Evolutionary conservation across 345 rosid species (phyloP).

Genomic region (Tarenaya hassleriana): DNA sequence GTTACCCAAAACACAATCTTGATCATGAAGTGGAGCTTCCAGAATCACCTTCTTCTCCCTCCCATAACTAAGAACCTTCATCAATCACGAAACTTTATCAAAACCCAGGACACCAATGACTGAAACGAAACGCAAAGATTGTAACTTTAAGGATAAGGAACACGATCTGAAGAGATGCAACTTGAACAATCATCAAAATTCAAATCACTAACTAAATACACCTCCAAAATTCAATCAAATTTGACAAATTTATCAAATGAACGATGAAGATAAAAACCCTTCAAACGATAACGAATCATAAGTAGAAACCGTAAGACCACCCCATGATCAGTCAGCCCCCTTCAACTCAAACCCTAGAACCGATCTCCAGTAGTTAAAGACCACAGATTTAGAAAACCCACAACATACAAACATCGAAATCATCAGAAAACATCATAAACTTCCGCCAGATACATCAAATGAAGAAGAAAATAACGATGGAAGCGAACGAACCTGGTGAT

Average conservation of each 20-base stretch:
- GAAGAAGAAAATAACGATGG: too few species aligned
- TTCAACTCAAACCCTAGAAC: too few species aligned
- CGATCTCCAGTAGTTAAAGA: too few species aligned
- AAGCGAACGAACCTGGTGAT: slow-evolving; percentile 51
- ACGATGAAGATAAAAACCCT: too few species aligned
- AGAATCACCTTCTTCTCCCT: slow-evolving; percentile 56
- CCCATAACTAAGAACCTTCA: slow-evolving; percentile 69
- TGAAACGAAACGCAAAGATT: slow-evolving; percentile 5
- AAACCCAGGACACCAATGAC: slow-evolving; percentile 2
- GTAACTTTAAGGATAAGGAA: slow-evolving; percentile 6
- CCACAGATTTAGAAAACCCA: not conserved
- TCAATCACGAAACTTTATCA: not conserved
- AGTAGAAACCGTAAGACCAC: too few species aligned
- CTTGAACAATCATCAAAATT: too few species aligned
- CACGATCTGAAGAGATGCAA: not conserved
- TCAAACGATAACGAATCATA: too few species aligned
- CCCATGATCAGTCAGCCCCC: too few species aligned
- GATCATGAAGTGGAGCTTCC: slow-evolving; percentile 52
- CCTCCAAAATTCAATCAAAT: too few species aligned
- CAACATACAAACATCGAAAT: not conserved
- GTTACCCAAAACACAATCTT: slow-evolving; percentile 70
- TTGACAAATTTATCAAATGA: too few species aligned
- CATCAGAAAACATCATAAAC: not conserved
- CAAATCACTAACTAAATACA: too few species aligned
- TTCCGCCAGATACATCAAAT: not conserved